Percentiles rank a stretch among this genome's conserved stretches.
Evolutionary conservation across 2,329 filamentous ascomycete species (phyloP).

Genomic region (Hypoxylon sp.): DNA sequence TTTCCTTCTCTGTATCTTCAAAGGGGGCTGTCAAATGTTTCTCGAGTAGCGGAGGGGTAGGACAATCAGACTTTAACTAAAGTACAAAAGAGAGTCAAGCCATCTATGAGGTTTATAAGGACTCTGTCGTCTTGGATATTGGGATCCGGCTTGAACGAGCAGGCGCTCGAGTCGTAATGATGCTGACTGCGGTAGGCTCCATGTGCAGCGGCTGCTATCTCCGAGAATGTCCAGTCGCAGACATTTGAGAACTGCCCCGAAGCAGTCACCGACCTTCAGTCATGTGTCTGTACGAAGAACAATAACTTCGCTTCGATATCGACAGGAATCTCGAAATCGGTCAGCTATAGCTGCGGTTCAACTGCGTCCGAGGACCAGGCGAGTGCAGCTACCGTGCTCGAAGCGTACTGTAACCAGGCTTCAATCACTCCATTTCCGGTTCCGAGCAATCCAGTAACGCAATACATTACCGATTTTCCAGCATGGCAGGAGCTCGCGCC

Average conservation of each 20-base stretch:
- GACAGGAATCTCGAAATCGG: conserved; percentile 57
- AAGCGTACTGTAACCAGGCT: conserved; percentile 65
- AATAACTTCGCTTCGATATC: conserved; percentile 59
- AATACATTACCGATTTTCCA: conserved; percentile 67
- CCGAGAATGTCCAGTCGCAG: conserved; percentile 60
- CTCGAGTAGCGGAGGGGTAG: background rate
- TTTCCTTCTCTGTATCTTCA: background rate
- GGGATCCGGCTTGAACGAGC: background rate
- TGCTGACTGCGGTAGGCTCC: conserved; percentile 59
- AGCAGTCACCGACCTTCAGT: conserved; percentile 62
- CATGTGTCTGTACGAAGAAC: conserved; percentile 67
- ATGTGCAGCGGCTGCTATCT: conserved; percentile 64
- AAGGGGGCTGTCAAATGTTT: background rate
- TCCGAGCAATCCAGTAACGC: conserved; percentile 60
- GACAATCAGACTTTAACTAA: background rate
- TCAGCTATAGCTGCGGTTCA: conserved; percentile 62
- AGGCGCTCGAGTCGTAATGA: background rate
- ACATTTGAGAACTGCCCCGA: conserved; percentile 62
- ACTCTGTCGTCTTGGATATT: background rate
- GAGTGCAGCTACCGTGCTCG: conserved; percentile 63
- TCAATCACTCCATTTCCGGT: conserved; percentile 58
- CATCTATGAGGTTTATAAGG: background rate
- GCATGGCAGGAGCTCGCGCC: conserved; percentile 60
- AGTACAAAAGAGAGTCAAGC: background rate
- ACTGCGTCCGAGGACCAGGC: conserved; percentile 64